Base-by-base conservation (phyloP, 495 filamentous ascomycete genomes). In the Xylaria grammica region DNA sequence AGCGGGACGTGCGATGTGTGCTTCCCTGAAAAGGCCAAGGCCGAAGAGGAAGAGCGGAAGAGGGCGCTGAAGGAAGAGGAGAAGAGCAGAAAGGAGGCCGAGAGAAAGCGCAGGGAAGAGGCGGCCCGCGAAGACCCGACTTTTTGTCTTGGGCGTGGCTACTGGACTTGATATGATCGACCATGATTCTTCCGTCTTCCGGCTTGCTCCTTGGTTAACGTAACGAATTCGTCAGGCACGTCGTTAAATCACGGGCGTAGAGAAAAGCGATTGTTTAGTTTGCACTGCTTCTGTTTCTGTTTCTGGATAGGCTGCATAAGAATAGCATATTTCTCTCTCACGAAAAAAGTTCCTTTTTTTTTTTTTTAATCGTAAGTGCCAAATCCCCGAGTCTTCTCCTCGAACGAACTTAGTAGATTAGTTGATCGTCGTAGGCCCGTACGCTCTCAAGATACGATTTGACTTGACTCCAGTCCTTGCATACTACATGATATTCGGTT, bases 351-450 rank as follows among this genome's bases (percentile, higher is more conserved):
- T n/a, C n/a, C n/a, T n/a, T n/a, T n/a, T n/a, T n/a, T n/a, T n/a
- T n/a, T n/a, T n/a, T n/a, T n/a, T n/a, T n/a, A n/a, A n/a, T n/a
- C n/a, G n/a, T n/a, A n/a, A n/a, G n/a, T n/a, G n/a, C n/a, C n/a
- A n/a, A n/a, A n/a, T n/a, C n/a, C n/a, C n/a, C n/a, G n/a, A n/a
- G n/a, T n/a, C n/a, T n/a, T n/a, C n/a, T n/a, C n/a, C n/a, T n/a
- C n/a, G n/a, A n/a, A n/a, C n/a, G n/a, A n/a, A n/a, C n/a, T 62
- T 46, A 36, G n/a, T 60, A 52, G 17, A 60, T 60, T 20, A 78
- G 66, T 51, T 78, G 72, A 68, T 82, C 78, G 49, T 82, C 79
- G 52, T 82, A 82, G 8, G 79, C 78, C 36, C 79, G 69, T 34
- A 82, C 79, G 27, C 74, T 74, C 58, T 82, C 79, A 11, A 82